These are phyloP conservation scores for Quercus gilva DNA, from an alignment of 306 rosid genomes.

Conservation along the genomic window DNA sequence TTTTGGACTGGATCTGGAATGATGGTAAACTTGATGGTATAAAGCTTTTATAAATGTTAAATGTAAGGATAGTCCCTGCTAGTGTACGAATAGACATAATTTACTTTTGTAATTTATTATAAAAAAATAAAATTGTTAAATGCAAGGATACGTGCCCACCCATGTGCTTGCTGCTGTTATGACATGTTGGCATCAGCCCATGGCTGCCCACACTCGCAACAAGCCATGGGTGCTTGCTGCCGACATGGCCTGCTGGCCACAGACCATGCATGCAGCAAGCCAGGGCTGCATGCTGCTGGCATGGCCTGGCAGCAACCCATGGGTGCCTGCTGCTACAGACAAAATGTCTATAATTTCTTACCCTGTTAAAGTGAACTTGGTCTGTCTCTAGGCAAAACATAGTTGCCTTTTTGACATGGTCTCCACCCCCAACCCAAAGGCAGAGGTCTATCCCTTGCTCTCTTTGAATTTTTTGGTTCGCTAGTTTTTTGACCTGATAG, in stretches of 20 bases:
- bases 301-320: too few relatives aligned
- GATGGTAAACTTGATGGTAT: background rate
- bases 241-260: too few relatives aligned
- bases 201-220: too few relatives aligned
- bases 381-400: background rate
- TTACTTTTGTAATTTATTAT: too few relatives aligned
- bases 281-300: too few relatives aligned
- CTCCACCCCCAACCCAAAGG: background rate
- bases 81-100: too few relatives aligned
- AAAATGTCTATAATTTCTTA: background rate
- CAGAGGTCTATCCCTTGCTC: background rate
- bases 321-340: background rate
- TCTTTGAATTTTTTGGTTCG: background rate
- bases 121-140: too few relatives aligned
- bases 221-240: too few relatives aligned
- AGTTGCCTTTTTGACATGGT: background rate
- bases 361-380: background rate
- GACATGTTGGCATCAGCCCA: too few relatives aligned
- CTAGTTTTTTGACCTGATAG: background rate
- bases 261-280: too few relatives aligned
- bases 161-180: too few relatives aligned
- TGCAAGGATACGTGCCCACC: too few relatives aligned
- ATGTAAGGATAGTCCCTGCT: background rate
- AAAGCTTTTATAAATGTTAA: background rate
- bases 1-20: constrained; percentile 11